Conservation (phyloP, 1,284 basidiomycete species). For the Albatrellus sp. region DNA sequence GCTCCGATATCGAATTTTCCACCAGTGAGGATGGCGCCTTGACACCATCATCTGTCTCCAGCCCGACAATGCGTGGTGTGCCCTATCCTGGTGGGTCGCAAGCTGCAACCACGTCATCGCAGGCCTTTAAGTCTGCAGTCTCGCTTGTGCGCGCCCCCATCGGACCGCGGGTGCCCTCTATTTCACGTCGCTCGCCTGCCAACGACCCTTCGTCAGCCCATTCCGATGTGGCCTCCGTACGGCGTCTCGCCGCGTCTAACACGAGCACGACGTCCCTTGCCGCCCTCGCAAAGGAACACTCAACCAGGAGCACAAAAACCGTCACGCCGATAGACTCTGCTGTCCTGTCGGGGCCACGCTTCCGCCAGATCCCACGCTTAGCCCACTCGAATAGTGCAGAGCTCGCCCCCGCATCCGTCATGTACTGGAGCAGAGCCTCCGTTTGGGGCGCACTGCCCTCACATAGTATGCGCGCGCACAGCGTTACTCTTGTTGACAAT, state of each 20-base stretch:
- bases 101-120: not conserved
- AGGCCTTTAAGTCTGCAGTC: not conserved
- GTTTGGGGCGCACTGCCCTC: constrained; percentile 67
- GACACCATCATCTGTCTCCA: too few relatives aligned
- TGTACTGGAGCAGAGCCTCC: constrained; percentile 83
- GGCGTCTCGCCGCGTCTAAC: constrained; percentile 2
- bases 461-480: constrained; percentile 75
- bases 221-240: not conserved
- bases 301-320: not conserved
- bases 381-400: constrained; percentile 45
- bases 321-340: not conserved
- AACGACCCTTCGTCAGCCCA: not conserved
- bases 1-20: too few relatives aligned
- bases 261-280: constrained; percentile 9
- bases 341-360: constrained; percentile 14
- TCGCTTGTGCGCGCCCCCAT: not conserved
- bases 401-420: constrained; percentile 42
- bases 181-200: not conserved
- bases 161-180: not conserved
- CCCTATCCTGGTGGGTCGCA: not conserved
- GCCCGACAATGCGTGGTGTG: not conserved
- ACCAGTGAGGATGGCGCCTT: too few relatives aligned
- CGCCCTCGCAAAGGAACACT: not conserved
- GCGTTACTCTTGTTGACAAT: constrained; percentile 72
- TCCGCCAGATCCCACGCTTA: constrained; percentile 35